Percentiles rank a stretch among this genome's conserved stretches.
Conservation (phyloP, 805 yeast genomes). For the Brettanomyces bruxellensis region DNA sequence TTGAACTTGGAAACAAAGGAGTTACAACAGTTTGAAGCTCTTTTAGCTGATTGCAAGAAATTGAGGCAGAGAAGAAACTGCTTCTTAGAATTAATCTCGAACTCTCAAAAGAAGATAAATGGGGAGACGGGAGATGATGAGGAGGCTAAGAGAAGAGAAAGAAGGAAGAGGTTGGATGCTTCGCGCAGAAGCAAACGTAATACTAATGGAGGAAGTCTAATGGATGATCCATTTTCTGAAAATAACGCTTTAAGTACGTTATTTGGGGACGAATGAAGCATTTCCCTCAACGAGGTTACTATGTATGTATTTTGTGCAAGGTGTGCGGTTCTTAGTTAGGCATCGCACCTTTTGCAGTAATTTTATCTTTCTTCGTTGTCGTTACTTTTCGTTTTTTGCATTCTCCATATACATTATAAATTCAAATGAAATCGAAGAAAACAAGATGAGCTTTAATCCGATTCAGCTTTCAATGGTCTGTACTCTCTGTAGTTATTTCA, state of each 20-base stretch:
- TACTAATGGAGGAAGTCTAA: neutral
- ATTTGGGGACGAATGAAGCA: slow-evolving; percentile 2
- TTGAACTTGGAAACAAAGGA: slow-evolving; percentile 47
- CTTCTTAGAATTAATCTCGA: slow-evolving; percentile 58
- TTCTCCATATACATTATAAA: neutral
- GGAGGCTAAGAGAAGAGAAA: slow-evolving; percentile 27
- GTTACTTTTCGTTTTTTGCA: neutral
- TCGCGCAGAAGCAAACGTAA: slow-evolving; percentile 1
- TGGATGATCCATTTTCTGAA: slow-evolving; percentile 7
- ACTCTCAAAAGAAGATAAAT: slow-evolving; percentile 41
- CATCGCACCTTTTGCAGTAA: neutral
- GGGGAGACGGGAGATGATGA: slow-evolving; percentile 23
- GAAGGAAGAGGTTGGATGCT: slow-evolving; percentile 19
- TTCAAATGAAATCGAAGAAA: neutral
- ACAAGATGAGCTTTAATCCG: too few relatives aligned
- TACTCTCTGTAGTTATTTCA: neutral
- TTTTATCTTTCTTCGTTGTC: neutral
- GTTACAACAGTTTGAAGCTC: slow-evolving; percentile 53
- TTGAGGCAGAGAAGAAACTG: slow-evolving; percentile 75
- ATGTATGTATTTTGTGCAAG: neutral
- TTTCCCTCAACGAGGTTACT: neutral
- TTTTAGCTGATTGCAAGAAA: slow-evolving; percentile 55
- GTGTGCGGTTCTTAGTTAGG: neutral
- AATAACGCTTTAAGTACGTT: slow-evolving; percentile 3
- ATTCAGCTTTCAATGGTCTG: too few relatives aligned